Conservation (phyloP, 2,329 filamentous ascomycete genomes). For the Sphaerulina musiva region DNA sequence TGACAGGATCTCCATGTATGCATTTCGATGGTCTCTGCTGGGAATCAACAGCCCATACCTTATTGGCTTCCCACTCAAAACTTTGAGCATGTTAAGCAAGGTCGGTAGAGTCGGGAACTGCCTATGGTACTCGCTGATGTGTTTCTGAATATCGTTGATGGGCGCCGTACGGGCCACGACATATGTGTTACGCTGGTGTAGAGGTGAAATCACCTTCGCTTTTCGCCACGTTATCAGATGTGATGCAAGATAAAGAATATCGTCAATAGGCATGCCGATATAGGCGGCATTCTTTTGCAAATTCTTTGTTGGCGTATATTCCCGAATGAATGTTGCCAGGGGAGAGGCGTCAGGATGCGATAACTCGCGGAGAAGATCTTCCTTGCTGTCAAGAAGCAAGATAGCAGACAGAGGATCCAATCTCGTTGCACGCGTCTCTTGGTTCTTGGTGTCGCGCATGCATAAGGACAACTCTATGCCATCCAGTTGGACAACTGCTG, state of each 20-base stretch:
- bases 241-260: constrained; percentile 80
- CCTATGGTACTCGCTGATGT: constrained; percentile 64
- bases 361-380: constrained; percentile 65
- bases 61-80: constrained; percentile 71
- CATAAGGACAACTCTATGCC: constrained; percentile 59
- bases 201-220: constrained; percentile 81
- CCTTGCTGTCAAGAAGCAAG: constrained; percentile 74
- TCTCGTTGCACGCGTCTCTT: neutral
- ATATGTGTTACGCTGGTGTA: constrained; percentile 85
- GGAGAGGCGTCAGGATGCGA: constrained; percentile 67
- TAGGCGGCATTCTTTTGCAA: constrained; percentile 66
- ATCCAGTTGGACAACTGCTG: constrained; percentile 54
- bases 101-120: constrained; percentile 78
- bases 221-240: constrained; percentile 96
- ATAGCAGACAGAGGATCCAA: constrained; percentile 69
- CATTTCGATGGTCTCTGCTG: constrained; percentile 75
- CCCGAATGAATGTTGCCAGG: constrained; percentile 65
- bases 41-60: constrained; percentile 80
- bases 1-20: constrained; percentile 83
- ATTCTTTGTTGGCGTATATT: constrained; percentile 55
- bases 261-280: constrained; percentile 66
- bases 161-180: constrained; percentile 88
- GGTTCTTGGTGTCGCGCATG: constrained; percentile 41
- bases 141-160: constrained; percentile 61
- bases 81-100: constrained; percentile 78